Percentiles rank a stretch among this genome's conserved stretches.
Evolutionary conservation across 1,139 yeast genomes (phyloP).

Genomic region (Hyphopichia wangnamkhiaoensis): DNA sequence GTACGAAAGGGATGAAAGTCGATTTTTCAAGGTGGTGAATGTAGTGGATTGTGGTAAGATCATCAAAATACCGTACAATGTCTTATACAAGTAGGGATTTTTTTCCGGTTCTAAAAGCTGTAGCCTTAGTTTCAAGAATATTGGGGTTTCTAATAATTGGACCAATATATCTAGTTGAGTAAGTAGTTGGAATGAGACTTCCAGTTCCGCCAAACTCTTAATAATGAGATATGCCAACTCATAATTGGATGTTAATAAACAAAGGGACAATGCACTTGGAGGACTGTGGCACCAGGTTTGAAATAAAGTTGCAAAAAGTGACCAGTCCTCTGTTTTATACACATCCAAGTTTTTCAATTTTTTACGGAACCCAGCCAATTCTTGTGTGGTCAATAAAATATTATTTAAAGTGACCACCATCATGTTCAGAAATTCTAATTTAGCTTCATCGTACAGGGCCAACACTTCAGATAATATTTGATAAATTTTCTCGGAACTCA

Average conservation of each 20-base stretch:
- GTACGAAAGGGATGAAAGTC: conserved; percentile 56
- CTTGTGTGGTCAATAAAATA: conserved; percentile 86
- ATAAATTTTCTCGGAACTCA: conserved; percentile 82
- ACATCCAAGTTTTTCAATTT: conserved; percentile 55
- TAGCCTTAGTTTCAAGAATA: conserved; percentile 81
- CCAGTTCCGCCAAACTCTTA: conserved; percentile 73
- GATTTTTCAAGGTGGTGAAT: conserved; percentile 72
- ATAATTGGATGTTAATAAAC: conserved; percentile 85
- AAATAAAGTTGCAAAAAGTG: conserved; percentile 74
- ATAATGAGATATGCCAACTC: conserved; percentile 83
- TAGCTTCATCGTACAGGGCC: conserved; percentile 53
- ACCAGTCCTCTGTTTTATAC: conserved; percentile 61
- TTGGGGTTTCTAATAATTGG: conserved; percentile 78
- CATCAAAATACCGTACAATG: conserved; percentile 92
- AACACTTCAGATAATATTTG: conserved; percentile 78
- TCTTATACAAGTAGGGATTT: conserved; percentile 80
- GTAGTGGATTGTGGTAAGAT: conserved; percentile 95
- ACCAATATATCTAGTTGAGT: conserved; percentile 81
- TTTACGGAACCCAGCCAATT: conserved; percentile 67
- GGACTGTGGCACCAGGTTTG: conserved; percentile 93
- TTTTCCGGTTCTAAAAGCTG: conserved; percentile 86
- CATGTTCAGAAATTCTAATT: conserved; percentile 71
- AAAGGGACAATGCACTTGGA: conserved; percentile 83
- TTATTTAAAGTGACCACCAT: conserved; percentile 88
- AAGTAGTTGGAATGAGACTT: conserved; percentile 67